phyloP scores from a whole-genome alignment of 352 stramenopile species.

The Blastocystis sp. region DNA sequence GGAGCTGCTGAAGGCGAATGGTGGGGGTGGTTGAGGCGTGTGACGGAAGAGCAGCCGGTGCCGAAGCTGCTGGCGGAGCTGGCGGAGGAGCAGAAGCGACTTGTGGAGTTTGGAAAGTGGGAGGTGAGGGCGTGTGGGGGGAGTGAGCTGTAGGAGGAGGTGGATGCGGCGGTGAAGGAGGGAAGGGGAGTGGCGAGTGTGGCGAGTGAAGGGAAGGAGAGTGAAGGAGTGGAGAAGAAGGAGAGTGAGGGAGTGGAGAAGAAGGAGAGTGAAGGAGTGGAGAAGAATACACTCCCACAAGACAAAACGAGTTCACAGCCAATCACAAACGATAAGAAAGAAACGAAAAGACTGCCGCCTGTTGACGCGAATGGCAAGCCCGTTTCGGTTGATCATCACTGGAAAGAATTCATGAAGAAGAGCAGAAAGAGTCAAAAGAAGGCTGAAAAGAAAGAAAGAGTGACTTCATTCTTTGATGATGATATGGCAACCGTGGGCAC shows the following conservation, averaged over 20 bases:
- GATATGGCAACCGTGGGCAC: neutral
- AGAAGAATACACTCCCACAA: neutral
- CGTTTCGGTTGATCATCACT: neutral
- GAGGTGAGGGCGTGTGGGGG: neutral
- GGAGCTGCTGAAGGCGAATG: neutral
- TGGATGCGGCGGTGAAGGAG: neutral
- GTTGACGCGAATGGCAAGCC: neutral
- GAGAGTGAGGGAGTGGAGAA: neutral
- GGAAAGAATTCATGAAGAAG: neutral
- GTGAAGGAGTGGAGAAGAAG: neutral
- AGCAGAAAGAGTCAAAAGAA: neutral
- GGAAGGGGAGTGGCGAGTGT: neutral
- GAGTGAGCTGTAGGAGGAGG: neutral
- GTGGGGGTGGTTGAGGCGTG: neutral
- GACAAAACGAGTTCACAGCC: neutral
- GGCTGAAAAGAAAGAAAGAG: neutral
- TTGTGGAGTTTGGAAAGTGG: neutral
- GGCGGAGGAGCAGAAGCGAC: slow-evolving; percentile 4
- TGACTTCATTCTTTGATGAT: neutral
- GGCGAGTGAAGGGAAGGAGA: neutral
- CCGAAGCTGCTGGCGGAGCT: neutral
- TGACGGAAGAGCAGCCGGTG: neutral
- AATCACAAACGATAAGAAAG: no score
- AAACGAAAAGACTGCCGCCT: no score
- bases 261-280: neutral